Conservation (phyloP, 2,329 filamentous ascomycete species). For the Diplodia corticola region DNA sequence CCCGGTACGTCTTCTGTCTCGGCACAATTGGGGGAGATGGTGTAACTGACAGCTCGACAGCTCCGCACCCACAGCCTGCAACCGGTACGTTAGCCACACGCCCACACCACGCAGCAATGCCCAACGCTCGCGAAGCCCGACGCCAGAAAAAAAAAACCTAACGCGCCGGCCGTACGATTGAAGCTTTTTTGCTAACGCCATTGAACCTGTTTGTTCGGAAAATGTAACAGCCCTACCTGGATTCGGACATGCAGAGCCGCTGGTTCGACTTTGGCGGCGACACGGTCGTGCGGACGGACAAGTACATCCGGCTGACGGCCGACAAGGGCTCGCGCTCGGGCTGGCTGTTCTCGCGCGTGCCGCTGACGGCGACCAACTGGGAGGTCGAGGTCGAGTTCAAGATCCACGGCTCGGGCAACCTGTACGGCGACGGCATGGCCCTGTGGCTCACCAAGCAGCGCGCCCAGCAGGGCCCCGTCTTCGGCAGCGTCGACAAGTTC, state of each 20-base stretch:
- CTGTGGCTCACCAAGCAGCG: slow-evolving; percentile 98
- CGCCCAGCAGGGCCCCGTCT: slow-evolving; percentile 76
- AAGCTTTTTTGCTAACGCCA: slow-evolving; percentile 13
- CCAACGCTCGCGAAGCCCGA: neutral
- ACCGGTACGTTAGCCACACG: slow-evolving; percentile 60
- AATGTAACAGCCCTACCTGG: slow-evolving; percentile 76
- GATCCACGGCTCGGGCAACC: slow-evolving; percentile 81
- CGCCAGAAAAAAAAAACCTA: too few species aligned
- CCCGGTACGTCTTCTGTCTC: slow-evolving; percentile 53
- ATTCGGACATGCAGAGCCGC: slow-evolving; percentile 95
- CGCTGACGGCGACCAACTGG: slow-evolving; percentile 97
- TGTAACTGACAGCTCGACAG: slow-evolving; percentile 46
- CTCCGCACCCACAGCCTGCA: slow-evolving; percentile 83
- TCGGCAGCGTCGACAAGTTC: slow-evolving; percentile 84
- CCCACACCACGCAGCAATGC: neutral
- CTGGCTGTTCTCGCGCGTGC: slow-evolving; percentile 92
- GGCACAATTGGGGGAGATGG: neutral
- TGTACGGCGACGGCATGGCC: slow-evolving; percentile 95
- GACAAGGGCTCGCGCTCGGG: slow-evolving; percentile 88
- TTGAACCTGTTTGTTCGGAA: neutral
- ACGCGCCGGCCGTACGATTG: neutral
- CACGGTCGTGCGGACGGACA: slow-evolving; percentile 74
- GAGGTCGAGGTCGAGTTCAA: slow-evolving; percentile 96
- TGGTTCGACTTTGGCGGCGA: slow-evolving; percentile 99
- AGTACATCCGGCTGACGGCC: slow-evolving; percentile 88